Evolutionary conservation across 2,329 filamentous ascomycete species (phyloP), one percentile per base, ranked within the genome.

Genomic region (Claviceps pazoutovae): DNA sequence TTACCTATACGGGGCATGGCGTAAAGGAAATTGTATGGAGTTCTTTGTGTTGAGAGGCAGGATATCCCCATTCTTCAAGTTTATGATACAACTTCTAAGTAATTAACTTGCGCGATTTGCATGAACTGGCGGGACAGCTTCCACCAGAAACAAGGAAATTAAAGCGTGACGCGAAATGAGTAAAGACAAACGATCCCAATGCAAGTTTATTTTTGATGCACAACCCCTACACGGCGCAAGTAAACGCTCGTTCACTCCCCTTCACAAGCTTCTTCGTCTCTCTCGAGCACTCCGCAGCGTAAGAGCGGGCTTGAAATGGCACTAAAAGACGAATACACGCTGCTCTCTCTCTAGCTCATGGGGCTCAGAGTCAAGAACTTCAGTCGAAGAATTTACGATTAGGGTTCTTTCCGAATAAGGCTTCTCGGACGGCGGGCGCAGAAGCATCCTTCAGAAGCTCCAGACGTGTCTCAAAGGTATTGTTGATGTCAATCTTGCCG

Each of bases 401-500:
- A 61, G 82, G 77, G 74, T 98, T 98, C 74, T 88, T 84, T 55
- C 93, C 93, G 64, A 98, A 98, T 54, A 98, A 76, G 16, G 85
- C 85, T 68, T 86, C 80, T 64, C 93, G 80, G 62, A 98, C 83
- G 45, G 82, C 82, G 14, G 93, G 93, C 53, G 96, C 79, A 49
- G 88, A 86, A 59, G 86, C 86, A 53, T 84, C 83, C 71, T 95
- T 85, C 58, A 97, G 80, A 55, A 97, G 76, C 63, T 79, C 80
- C 69, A 98, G 75, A 59, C 93, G 83, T 66, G 95, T 86, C 67
- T 97, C 93, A 60, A 97, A 86, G 51, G 93, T 97, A 75, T 98
- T 97, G 79, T 96, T 90, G 69, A 98, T 91, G 63, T 95, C 89
- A 66, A 98, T 97, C 78, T 91, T 96, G 66, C 93, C 93, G 58